Conservation (phyloP, 2,329 filamentous ascomycete species). For the Cladophialophora chaetospira region DNA sequence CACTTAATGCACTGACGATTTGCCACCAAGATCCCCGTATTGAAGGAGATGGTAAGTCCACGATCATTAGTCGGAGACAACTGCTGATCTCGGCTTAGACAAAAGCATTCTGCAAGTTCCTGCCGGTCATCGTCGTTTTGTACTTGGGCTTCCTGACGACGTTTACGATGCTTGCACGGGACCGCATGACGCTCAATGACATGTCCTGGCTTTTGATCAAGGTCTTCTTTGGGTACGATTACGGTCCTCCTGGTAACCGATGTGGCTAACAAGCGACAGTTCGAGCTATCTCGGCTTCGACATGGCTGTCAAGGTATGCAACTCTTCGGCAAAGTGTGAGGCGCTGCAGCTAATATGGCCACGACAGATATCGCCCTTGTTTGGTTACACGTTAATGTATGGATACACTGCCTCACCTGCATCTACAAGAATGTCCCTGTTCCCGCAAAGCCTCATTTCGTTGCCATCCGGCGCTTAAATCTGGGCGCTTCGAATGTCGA, state of each 20-base stretch:
- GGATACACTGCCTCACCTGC: slow-evolving; percentile 12
- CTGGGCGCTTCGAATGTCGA: background rate
- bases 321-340: background rate
- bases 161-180: slow-evolving; percentile 62
- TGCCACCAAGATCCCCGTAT: slow-evolving; percentile 68
- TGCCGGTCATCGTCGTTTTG: slow-evolving; percentile 74
- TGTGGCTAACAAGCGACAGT: slow-evolving; percentile 35
- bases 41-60: slow-evolving; percentile 77
- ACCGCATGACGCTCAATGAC: slow-evolving; percentile 55
- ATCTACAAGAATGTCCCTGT: background rate
- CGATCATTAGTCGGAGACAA: background rate
- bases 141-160: slow-evolving; percentile 90
- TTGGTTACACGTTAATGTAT: slow-evolving; percentile 35
- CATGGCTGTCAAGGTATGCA: slow-evolving; percentile 40
- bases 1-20: background rate
- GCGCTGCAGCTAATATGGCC: slow-evolving; percentile 14
- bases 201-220: slow-evolving; percentile 64
- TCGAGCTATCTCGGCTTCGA: slow-evolving; percentile 62
- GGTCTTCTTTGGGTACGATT: slow-evolving; percentile 60
- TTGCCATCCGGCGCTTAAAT: slow-evolving; percentile 16
- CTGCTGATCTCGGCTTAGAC: slow-evolving; percentile 49
- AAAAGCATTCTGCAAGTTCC: slow-evolving; percentile 84
- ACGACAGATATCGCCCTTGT: slow-evolving; percentile 32
- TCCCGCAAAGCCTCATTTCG: background rate
- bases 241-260: background rate